Base-by-base conservation (phyloP, 169 alveolate species). In the Amoebophrya sp. region DNA sequence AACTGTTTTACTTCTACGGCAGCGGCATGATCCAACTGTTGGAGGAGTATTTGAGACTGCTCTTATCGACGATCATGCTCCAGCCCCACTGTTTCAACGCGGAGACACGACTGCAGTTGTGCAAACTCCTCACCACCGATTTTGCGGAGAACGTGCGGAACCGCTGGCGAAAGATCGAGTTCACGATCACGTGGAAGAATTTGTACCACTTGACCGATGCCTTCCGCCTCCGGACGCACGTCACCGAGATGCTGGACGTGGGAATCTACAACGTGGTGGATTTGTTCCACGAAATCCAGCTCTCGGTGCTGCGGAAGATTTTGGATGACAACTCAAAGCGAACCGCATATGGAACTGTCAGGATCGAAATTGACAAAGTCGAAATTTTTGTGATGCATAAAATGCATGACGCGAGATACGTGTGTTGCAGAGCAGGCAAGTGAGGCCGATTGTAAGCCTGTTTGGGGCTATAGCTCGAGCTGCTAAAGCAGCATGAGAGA, bases 1-100 rank as follows among this genome's bases (percentile, higher is more conserved):
- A 66, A 25, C 83, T 66, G 32, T 66, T 66, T 25, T 66, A 25
- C 83, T 66, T 66, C 18, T n/a, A n/a, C 83, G 83, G 39, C 83
- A 1, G 32, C 10, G 2, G 35, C 35, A 66, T 66, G 83, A n/a
- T 66, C 10, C 32, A 2, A 3, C 29, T 66, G 39, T 7, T 66
- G 83, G 83, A 66, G 83, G 35, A 2, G 39, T 66, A 66, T 25
- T 25, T 66, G 10, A 3, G 18, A 1, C 83, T 66, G 7, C 83
- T 66, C 10, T 25, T 66, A 0, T 18, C 83, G 32, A 25, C 18
- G 83, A n/a, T 66, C 10, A 7, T 66, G 83, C 83, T 66, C 32
- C 83, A 66, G 35, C 83, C 83, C 32, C 83, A 66, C 83, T 66
- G 83, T 25, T 66, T 66, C 83, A 66, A 66, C 35, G 39, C 29